These are phyloP conservation scores for Fraxinus pennsylvanica DNA, from an alignment of 257 asterid species.

Conservation along the genomic window DNA sequence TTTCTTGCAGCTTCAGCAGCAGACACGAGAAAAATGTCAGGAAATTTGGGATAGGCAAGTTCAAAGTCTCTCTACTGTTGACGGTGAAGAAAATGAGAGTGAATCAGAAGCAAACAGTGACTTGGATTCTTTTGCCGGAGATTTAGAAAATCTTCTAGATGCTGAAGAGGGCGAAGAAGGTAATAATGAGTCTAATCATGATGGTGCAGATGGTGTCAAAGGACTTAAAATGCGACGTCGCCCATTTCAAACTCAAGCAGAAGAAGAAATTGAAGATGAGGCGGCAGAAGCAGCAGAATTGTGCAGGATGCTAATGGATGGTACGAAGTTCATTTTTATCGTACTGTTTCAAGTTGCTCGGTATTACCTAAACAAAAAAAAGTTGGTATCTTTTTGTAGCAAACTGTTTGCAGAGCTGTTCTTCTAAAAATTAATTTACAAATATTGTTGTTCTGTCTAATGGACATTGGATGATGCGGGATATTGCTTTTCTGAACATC, in stretches of 20 bases:
- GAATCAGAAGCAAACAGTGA: slow-evolving; percentile 96
- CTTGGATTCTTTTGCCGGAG: slow-evolving; percentile 98
- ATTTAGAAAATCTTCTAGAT: slow-evolving; percentile 95
- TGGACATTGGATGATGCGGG: neutral
- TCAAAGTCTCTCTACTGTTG: slow-evolving; percentile 79
- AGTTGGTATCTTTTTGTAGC: no score
- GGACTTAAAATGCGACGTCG: slow-evolving; percentile 92
- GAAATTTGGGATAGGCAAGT: slow-evolving; percentile 97
- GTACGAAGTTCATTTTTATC: slow-evolving; percentile 38
- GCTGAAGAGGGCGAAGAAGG: slow-evolving; percentile 92
- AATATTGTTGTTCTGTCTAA: neutral
- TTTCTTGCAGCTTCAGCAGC: slow-evolving; percentile 98
- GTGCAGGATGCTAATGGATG: slow-evolving; percentile 98
- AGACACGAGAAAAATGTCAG: slow-evolving; percentile 98
- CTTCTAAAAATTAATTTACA: neutral
- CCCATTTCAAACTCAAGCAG: slow-evolving; percentile 78
- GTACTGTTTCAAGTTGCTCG: slow-evolving; percentile 18
- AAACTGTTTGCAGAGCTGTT: neutral
- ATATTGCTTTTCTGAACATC: neutral
- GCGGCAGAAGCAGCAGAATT: slow-evolving; percentile 95
- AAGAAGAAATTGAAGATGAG: slow-evolving; percentile 94
- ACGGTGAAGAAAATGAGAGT: slow-evolving; percentile 91
- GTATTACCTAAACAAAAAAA: no score
- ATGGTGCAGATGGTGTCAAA: slow-evolving; percentile 70
- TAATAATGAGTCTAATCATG: slow-evolving; percentile 63